Conservation (phyloP, 805 yeast species). For the Allodekkera sacchari region DNA sequence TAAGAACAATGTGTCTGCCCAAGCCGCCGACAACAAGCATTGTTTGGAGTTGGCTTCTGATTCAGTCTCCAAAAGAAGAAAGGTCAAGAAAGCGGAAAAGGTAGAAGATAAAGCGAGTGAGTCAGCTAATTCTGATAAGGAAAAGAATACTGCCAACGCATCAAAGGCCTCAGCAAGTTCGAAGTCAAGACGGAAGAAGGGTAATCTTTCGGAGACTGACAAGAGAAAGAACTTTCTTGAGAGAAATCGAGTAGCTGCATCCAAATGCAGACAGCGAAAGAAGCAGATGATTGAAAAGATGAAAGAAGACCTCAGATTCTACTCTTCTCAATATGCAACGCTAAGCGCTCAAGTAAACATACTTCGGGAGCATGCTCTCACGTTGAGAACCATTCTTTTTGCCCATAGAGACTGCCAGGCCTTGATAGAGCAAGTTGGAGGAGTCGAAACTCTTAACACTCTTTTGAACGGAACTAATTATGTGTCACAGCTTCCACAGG, state of each 20-base stretch:
- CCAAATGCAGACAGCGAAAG: slow-evolving; percentile 93
- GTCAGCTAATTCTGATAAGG: neutral
- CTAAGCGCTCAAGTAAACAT: slow-evolving; percentile 50
- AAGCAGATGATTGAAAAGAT: slow-evolving; percentile 79
- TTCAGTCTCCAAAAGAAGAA: neutral
- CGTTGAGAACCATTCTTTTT: slow-evolving; percentile 37
- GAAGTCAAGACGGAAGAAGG: slow-evolving; percentile 3
- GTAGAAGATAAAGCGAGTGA: neutral
- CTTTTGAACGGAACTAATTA: slow-evolving; percentile 26
- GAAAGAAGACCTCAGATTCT: slow-evolving; percentile 69
- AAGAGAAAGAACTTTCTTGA: slow-evolving; percentile 79
- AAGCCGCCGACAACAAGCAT: too few species aligned
- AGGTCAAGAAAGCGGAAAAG: neutral
- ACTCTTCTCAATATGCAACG: slow-evolving; percentile 61
- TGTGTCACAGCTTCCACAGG: slow-evolving; percentile 14
- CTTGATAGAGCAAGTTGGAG: slow-evolving; percentile 36
- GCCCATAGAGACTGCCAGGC: slow-evolving; percentile 43
- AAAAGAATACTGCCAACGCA: neutral
- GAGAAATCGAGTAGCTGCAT: slow-evolving; percentile 90
- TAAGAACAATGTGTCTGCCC: too few species aligned
- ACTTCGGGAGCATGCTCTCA: slow-evolving; percentile 48
- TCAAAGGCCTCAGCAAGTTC: slow-evolving; percentile 1
- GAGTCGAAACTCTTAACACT: slow-evolving; percentile 35
- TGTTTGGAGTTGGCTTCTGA: too few species aligned
- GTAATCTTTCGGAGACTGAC: slow-evolving; percentile 47